Evolutionary conservation across 2,329 filamentous ascomycete genomes (phyloP).

Genomic region (Penicillium polonicum): DNA sequence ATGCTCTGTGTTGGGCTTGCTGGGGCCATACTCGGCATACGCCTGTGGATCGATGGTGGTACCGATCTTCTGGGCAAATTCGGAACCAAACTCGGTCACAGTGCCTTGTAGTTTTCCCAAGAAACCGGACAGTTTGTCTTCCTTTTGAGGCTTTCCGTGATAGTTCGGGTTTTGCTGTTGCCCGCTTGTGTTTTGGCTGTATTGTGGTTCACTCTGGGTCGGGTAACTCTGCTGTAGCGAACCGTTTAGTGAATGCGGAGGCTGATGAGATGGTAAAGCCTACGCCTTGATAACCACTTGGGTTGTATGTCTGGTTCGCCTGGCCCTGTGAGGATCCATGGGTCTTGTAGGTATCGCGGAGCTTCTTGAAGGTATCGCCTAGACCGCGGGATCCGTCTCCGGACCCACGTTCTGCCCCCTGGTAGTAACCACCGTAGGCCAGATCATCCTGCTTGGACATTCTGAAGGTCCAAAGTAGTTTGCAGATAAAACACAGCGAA

Average conservation of each 20-base stretch:
- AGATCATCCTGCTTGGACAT: slow-evolving; percentile 50
- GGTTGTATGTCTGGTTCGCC: slow-evolving; percentile 22
- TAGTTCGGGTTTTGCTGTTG: slow-evolving; percentile 24
- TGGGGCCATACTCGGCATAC: slow-evolving; percentile 46
- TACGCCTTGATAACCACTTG: slow-evolving; percentile 27
- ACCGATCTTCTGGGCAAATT: slow-evolving; percentile 52
- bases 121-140: slow-evolving; percentile 46
- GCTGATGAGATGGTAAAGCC: not conserved
- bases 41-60: slow-evolving; percentile 49
- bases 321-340: slow-evolving; percentile 23
- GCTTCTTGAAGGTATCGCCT: slow-evolving; percentile 52
- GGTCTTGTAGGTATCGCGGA: slow-evolving; percentile 42
- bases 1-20: slow-evolving; percentile 44
- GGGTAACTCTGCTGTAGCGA: slow-evolving; percentile 20
- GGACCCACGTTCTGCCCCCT: slow-evolving; percentile 31
- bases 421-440: slow-evolving; percentile 55
- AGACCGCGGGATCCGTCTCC: slow-evolving; percentile 50
- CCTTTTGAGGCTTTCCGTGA: slow-evolving; percentile 35
- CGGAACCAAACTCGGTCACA: slow-evolving; percentile 51
- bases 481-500: not conserved
- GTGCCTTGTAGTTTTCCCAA: slow-evolving; percentile 57
- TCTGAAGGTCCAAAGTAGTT: not conserved
- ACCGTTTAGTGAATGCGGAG: slow-evolving; percentile 7
- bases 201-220: slow-evolving; percentile 19
- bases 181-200: slow-evolving; percentile 25